Base-by-base conservation (phyloP, 2,329 filamentous ascomycete genomes). In the Dichotomopilus funicola region DNA sequence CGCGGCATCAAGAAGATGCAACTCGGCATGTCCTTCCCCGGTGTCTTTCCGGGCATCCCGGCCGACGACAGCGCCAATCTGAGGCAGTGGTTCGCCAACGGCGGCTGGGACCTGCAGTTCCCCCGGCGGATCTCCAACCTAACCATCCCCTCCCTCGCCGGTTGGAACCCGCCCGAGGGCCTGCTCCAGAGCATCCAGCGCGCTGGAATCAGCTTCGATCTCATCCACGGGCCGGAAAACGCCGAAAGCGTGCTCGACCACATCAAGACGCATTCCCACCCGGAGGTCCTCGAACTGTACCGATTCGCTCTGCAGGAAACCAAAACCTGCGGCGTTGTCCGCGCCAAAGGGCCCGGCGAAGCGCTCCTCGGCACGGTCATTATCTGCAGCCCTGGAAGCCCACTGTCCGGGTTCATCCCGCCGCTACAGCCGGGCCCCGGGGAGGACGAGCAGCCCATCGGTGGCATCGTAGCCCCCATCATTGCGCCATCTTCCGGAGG, bases 1-100 rank as follows among this genome's bases (percentile, higher is more conserved):
- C 81, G 83, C 41, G 86, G 85, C 1, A 79, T 95, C 64, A 88
- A 88, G 65, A 86, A 86, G 55, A 81, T 96, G 37, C 91, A 95
- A 67, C 80, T 96, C 0, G 92, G 91, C 1, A 85, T 85, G 42
- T 80, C 86, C 1, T 82, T 95, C 37, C 91, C 91, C 0, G 88
- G 86, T n/a, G 83, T 95, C 31, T 96, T 91, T 65, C 81, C 89
- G 0, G 92, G 91, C 0, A 88, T 96, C 8, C 91, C 91, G 1
- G 76, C 79, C 4, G 75, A 79, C n/a, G 65, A 77, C 49, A 73
- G 73, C 13, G 65, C 68, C 7, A 68, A 58, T 5, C 68, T 76
- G 41, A 81, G 79, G 61, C 83, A 88, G 45, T 97, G 91, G 91
- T 96, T 96, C 68, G 82, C 86, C n/a, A 89, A 86, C 61, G 80